These are phyloP conservation scores for Solanum medicagineum DNA, from an alignment of 257 asterid genomes.

Conservation along the genomic window DNA sequence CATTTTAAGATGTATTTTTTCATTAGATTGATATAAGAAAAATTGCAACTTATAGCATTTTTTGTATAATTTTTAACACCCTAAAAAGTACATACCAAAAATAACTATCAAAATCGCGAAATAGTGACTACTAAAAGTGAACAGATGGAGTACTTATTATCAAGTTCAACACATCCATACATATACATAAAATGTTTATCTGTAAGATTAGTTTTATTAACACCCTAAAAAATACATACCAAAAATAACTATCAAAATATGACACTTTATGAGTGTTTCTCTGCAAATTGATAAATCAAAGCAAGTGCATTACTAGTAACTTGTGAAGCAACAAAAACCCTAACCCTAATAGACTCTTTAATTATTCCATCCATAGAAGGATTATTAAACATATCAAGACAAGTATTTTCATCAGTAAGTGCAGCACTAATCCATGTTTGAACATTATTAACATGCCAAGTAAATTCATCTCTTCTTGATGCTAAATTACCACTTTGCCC, in stretches of 20 bases:
- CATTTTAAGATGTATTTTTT: too few relatives aligned
- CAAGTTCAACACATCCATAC: background rate
- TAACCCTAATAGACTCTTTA: conserved; percentile 37
- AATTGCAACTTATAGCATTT: too few relatives aligned
- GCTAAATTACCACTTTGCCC: conserved; percentile 8
- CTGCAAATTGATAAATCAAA: conserved; percentile 56
- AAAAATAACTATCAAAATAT: background rate
- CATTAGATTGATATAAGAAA: too few relatives aligned
- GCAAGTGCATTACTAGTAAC: conserved; percentile 66
- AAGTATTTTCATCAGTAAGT: conserved; percentile 44
- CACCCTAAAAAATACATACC: background rate
- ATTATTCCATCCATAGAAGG: conserved; percentile 36
- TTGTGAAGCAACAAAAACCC: conserved; percentile 46
- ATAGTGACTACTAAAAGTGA: too few relatives aligned
- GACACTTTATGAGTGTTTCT: conserved; percentile 6
- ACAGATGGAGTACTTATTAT: background rate
- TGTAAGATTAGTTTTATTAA: background rate
- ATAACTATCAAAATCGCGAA: too few relatives aligned
- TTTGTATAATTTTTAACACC: too few relatives aligned
- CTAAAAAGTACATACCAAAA: too few relatives aligned
- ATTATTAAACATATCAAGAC: conserved; percentile 54
- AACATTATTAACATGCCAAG: conserved; percentile 45
- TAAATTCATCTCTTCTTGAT: conserved; percentile 20
- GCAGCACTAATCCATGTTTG: conserved; percentile 86
- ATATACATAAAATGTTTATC: background rate